Conservation (phyloP, 106 monocot species). For the Platanthera guangdongensis region DNA sequence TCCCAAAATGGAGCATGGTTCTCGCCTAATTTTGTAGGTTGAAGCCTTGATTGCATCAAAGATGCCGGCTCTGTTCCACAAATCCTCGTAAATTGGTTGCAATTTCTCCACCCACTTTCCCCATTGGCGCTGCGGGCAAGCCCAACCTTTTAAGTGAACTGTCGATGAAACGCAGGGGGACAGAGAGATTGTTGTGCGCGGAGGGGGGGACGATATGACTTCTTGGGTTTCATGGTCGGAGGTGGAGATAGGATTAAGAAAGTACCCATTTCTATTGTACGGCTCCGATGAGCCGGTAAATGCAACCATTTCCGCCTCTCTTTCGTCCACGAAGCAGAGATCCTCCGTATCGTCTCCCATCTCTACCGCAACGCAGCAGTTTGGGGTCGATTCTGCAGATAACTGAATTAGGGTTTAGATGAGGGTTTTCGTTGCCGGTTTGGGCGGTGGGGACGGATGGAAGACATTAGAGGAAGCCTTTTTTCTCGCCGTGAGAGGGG, state of each 20-base stretch:
- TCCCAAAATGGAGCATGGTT: constrained; percentile 28
- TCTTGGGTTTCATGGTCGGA: constrained; percentile 3
- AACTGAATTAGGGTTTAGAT: constrained; percentile 2
- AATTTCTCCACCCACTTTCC: constrained; percentile 56
- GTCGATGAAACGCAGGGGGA: neutral
- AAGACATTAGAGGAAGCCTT: neutral
- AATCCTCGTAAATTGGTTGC: constrained; percentile 21
- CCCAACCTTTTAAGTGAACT: constrained; percentile 53
- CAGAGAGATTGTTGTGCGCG: constrained; percentile 5
- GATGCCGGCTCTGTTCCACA: constrained; percentile 59
- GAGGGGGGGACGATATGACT: constrained; percentile 10
- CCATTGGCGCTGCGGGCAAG: constrained; percentile 34
- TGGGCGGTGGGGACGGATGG: neutral
- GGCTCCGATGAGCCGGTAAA: constrained; percentile 14
- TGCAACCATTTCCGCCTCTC: constrained; percentile 45
- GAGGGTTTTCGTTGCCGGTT: neutral
- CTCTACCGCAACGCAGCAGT: neutral
- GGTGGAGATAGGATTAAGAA: constrained; percentile 29
- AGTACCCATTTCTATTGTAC: constrained; percentile 42
- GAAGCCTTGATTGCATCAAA: constrained; percentile 49
- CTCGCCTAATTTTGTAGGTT: constrained; percentile 35
- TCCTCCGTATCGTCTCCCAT: constrained; percentile 7
- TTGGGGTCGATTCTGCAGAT: neutral
- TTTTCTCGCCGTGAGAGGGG: neutral
- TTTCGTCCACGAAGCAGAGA: constrained; percentile 30